Percentiles rank a stretch among this genome's conserved stretches.
Conservation (phyloP, 2,329 filamentous ascomycete species). For the Incumbomyces lentus region DNA sequence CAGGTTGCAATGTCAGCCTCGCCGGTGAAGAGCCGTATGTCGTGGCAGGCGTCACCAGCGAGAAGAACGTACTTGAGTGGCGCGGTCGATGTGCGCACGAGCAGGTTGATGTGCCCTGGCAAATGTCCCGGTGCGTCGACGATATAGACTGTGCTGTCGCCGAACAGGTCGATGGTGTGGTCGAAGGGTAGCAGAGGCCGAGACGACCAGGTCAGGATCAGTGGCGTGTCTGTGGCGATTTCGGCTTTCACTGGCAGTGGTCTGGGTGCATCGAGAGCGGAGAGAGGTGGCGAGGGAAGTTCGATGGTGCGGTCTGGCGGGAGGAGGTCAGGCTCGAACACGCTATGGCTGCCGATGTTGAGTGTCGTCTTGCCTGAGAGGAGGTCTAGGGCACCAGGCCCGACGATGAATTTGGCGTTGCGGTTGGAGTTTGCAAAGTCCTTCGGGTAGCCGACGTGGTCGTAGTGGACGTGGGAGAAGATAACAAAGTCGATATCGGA, state of each 20-base stretch:
- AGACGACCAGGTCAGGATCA: conserved; percentile 7
- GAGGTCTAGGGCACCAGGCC: conserved; percentile 20
- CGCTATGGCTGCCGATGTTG: conserved; percentile 19
- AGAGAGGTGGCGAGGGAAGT: conserved; percentile 9
- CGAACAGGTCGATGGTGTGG: conserved; percentile 23
- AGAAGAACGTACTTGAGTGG: conserved; percentile 22
- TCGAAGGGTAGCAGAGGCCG: conserved; percentile 13
- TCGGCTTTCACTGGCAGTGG: conserved; percentile 1
- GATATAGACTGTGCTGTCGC: conserved; percentile 23
- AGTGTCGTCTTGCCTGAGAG: conserved; percentile 14
- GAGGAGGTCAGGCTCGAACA: conserved; percentile 23
- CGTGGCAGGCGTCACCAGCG: conserved; percentile 27
- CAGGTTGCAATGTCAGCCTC: conserved; percentile 25
- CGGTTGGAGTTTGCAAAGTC: conserved; percentile 12
- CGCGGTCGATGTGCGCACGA: conserved; percentile 17
- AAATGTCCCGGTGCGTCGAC: conserved; percentile 26
- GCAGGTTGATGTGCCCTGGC: conserved; percentile 26
- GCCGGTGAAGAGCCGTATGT: conserved; percentile 22
- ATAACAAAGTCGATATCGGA: conserved; percentile 33
- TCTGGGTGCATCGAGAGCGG: background rate
- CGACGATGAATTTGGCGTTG: conserved; percentile 31
- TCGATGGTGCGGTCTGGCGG: conserved; percentile 20
- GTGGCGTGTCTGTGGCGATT: background rate
- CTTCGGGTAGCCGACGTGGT: conserved; percentile 29
- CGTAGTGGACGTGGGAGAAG: conserved; percentile 30